Evolutionary conservation across 2,329 filamentous ascomycete genomes (phyloP), one percentile per base, ranked within the genome.

Genomic region (Colletotrichum sidae): DNA sequence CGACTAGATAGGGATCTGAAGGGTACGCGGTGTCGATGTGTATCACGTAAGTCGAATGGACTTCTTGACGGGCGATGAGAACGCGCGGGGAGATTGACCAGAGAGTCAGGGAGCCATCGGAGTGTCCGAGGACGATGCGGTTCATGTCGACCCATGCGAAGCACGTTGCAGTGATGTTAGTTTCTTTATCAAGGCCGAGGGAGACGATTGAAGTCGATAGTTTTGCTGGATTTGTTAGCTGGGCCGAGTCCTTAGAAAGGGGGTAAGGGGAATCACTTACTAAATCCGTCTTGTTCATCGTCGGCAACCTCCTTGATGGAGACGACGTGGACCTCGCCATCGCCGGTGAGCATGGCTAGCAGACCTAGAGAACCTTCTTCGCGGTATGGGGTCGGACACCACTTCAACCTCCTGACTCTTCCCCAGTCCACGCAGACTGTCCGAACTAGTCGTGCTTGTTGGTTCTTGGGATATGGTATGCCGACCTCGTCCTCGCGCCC

Each of bases 11-110:
- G 0, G 86, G 86, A 60, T 84, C 77, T 1, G 86, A 85, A 4
- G 86, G 86, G 67, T 86, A 88, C 17, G 81, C 85, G 0, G 85
- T 84, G 62, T 80, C 80, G 38, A 89, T 79, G 69, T 88, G 84
- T 65, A 88, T 78, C 4, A 88, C 78, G 57, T 80, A 76, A 53
- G 81, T 86, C 65, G 83, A 81, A 70, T 88, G 86, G n/a, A 84
- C 77, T 5, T 83, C 79, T 53, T 85, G 81, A 2, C 86, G 81
- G 46, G 82, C 81, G 35, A 88, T 76, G 55, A 87, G 74, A 34
- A 77, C 74, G 49, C 72, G 75, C 1, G 86, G 86, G 44, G 78
- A 77, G 46, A 88, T 70, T 10, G 86, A 88, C 86, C 86, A 89
- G 10, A 88, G 75, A 17, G 80, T 79, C 41, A 88, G 76, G 17